Percentiles rank a stretch among this genome's conserved stretches.
phyloP scores from a whole-genome alignment of 495 filamentous ascomycete species.

The Pyrenula aspistea region DNA sequence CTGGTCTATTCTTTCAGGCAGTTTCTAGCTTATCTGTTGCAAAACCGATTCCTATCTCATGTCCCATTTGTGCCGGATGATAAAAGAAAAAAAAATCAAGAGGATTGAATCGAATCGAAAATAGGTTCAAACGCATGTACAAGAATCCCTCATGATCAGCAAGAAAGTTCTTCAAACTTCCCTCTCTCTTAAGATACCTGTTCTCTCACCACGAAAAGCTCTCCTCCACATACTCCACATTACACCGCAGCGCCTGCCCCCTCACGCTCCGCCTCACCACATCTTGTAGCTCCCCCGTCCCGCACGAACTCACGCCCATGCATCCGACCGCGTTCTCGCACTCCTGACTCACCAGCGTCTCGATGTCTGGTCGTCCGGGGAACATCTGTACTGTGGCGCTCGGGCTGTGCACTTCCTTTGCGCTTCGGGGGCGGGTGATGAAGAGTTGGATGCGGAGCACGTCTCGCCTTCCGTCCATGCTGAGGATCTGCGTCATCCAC shows the following conservation, averaged over 20 bases:
- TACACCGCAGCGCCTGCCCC: conserved; percentile 45
- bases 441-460: conserved; percentile 77
- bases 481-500: conserved; percentile 82
- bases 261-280: conserved; percentile 69
- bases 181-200: too few relatives aligned
- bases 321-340: conserved; percentile 66
- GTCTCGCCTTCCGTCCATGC: conserved; percentile 64
- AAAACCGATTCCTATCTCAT: too few relatives aligned
- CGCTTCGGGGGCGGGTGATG: conserved; percentile 67
- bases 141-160: too few relatives aligned
- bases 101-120: too few relatives aligned
- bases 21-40: too few relatives aligned
- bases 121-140: too few relatives aligned
- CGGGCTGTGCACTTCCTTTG: conserved; percentile 58
- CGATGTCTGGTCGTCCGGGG: conserved; percentile 69
- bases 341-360: conserved; percentile 64
- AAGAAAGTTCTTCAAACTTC: too few relatives aligned
- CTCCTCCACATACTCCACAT: conserved; percentile 79
- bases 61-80: too few relatives aligned
- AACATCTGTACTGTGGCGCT: conserved; percentile 73
- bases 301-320: conserved; percentile 85
- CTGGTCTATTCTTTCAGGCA: too few relatives aligned
- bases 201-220: conserved; percentile 89
- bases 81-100: too few relatives aligned
- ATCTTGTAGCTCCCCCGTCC: conserved; percentile 71